Percentiles rank a stretch among this genome's conserved stretches.
Conservation (phyloP, 2,329 filamentous ascomycete species). For the Fusarium longipes region DNA sequence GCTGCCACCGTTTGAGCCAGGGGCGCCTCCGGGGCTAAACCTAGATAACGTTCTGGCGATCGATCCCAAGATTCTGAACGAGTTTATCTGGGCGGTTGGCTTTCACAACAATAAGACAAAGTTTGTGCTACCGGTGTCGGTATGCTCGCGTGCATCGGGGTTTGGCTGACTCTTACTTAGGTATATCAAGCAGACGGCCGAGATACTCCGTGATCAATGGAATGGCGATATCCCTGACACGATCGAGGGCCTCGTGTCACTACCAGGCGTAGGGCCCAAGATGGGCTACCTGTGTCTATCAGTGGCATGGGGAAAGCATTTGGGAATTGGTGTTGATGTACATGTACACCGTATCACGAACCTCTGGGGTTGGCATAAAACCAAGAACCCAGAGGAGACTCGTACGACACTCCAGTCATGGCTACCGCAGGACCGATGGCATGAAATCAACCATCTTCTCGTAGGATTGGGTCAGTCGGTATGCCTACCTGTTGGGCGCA, state of each 20-base stretch:
- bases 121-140: constrained; percentile 40
- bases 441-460: constrained; percentile 89
- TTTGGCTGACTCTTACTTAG: constrained; percentile 47
- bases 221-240: constrained; percentile 82
- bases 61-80: constrained; percentile 72
- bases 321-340: constrained; percentile 90
- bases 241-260: constrained; percentile 76
- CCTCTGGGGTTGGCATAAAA: constrained; percentile 91
- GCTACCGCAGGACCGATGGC: constrained; percentile 87
- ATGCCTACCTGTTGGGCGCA: constrained; percentile 81
- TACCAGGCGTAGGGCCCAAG: constrained; percentile 92
- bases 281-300: constrained; percentile 93
- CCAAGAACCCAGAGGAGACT: constrained; percentile 84
- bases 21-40: constrained; percentile 68
- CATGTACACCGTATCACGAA: constrained; percentile 96
- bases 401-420: constrained; percentile 79
- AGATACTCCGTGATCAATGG: constrained; percentile 77
- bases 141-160: background rate
- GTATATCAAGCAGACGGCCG: constrained; percentile 78
- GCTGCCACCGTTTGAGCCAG: constrained; percentile 65
- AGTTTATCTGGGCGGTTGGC: constrained; percentile 84
- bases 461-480: constrained; percentile 90
- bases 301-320: constrained; percentile 68
- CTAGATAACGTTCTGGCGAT: constrained; percentile 82
- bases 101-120: constrained; percentile 97